Conservation (phyloP, 1,284 basidiomycete genomes). For the Ganoderma resinaceum region DNA sequence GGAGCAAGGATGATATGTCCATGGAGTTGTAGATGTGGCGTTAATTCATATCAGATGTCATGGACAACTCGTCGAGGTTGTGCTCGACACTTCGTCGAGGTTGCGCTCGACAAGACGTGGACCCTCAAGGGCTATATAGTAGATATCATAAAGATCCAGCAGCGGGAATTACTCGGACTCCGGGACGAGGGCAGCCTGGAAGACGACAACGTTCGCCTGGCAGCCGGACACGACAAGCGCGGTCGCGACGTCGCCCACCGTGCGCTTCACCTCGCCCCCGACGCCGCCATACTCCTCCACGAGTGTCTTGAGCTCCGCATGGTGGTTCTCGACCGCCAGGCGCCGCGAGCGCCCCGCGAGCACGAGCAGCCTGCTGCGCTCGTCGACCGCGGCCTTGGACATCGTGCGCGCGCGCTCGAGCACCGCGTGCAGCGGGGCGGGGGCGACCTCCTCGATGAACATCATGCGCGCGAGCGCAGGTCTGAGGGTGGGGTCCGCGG, state of each 20-base stretch:
- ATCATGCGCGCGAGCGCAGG: slow-evolving; percentile 57
- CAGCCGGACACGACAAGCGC: slow-evolving; percentile 71
- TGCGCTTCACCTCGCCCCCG: slow-evolving; percentile 71
- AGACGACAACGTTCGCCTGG: slow-evolving; percentile 69
- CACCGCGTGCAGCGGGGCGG: slow-evolving; percentile 61
- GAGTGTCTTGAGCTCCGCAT: slow-evolving; percentile 67
- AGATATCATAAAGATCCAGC: not conserved
- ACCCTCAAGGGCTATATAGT: not conserved
- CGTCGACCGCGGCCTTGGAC: slow-evolving; percentile 33
- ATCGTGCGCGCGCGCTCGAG: slow-evolving; percentile 42
- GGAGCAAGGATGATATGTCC: not conserved
- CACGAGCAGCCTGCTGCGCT: slow-evolving; percentile 56
- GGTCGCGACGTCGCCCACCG: slow-evolving; percentile 82
- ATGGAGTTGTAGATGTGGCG: not conserved
- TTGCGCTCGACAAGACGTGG: not conserved
- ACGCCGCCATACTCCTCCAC: slow-evolving; percentile 62
- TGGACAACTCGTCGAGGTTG: not conserved
- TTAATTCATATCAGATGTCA: not conserved
- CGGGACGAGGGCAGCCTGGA: slow-evolving; percentile 61
- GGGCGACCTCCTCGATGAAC: slow-evolving; percentile 60
- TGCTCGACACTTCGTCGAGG: not conserved
- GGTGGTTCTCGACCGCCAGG: slow-evolving; percentile 69
- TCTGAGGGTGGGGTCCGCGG: slow-evolving; percentile 37
- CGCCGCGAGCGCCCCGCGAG: slow-evolving; percentile 77
- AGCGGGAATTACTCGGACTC: slow-evolving; percentile 11